Base-by-base conservation (phyloP, 768 basidiomycete species). In the Mycena floridula region DNA sequence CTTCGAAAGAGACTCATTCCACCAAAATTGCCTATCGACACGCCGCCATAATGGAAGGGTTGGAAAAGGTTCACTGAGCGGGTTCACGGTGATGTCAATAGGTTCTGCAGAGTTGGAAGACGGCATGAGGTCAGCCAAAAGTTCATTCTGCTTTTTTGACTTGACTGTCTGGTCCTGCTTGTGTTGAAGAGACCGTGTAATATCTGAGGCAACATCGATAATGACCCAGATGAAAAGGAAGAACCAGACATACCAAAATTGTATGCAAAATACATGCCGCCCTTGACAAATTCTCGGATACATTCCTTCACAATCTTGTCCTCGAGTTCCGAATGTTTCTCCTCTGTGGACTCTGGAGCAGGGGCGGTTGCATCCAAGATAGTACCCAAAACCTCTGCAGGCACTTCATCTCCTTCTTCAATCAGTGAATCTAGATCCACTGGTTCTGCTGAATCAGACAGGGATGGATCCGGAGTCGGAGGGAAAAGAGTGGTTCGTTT, bases 21-120 rank as follows among this genome's bases (percentile, higher is more conserved):
- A 98, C 88, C 93, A 98, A 60, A 90, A 98, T 35, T 87, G 83
- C 38, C 76, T 74, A 54, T 97, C 90, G 1, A 92, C 89, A 11
- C 92, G 72, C 22, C 92, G 76, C 93, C 95, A 97, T 3, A 97
- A 72, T 0, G 96, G 94, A 12, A 94, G 72, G 0, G 79, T 80
- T 1, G 84, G 68, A 48, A 78, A 73, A 0, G 91, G 89, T 59
- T 96, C 93, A 11, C 73, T 69, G 20, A 87, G 62, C 7, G 73
- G 65, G 38, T 82, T 73, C 12, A 74, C 62, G 25, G 70, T 70
- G 38, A 61, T 67, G 28, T 64, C 52, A 25, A 26, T 24, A 37
- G 13, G 16, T 5, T 5, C 5, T 12, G 20, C 20, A 5, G 22
- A 23, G 5, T 42, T 11, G 2, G 60, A 54, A 35, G 58, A 57